A percentile compares a stretch with the other conserved stretches of the same genome.
These are phyloP conservation scores for Clavaria fumosa DNA, from an alignment of 768 basidiomycete genomes.

Conservation along the genomic window DNA sequence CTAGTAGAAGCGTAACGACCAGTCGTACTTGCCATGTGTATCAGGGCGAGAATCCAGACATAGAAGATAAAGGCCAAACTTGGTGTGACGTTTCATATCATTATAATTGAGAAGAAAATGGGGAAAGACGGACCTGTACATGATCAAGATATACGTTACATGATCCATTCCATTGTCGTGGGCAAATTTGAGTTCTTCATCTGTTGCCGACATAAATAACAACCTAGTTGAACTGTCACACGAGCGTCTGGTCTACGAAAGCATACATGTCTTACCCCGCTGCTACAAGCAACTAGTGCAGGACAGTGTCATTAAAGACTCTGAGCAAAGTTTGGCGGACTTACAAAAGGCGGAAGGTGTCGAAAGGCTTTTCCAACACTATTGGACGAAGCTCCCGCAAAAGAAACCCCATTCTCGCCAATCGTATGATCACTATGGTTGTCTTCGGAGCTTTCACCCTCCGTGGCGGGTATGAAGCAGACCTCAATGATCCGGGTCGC, in stretches of 20 bases:
- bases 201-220: constrained; percentile 86
- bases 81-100: constrained; percentile 8
- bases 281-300: constrained; percentile 45
- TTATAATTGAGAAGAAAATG: constrained; percentile 3
- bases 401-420: constrained; percentile 19
- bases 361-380: constrained; percentile 51
- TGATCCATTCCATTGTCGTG: constrained; percentile 72
- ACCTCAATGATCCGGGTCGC: constrained; percentile 68
- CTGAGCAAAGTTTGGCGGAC: constrained; percentile 14
- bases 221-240: constrained; percentile 26
- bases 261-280: constrained; percentile 37
- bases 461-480: constrained; percentile 46
- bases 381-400: constrained; percentile 16
- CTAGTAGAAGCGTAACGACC: constrained; percentile 35
- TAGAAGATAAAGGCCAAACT: constrained; percentile 72
- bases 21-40: constrained; percentile 50
- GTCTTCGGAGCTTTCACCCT: constrained; percentile 27
- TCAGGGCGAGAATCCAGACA: constrained; percentile 50
- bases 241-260: not conserved
- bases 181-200: constrained; percentile 69
- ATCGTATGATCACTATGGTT: constrained; percentile 54
- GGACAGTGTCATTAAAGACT: constrained; percentile 6
- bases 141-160: constrained; percentile 76
- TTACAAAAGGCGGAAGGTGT: constrained; percentile 78
- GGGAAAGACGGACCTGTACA: constrained; percentile 45